phyloP scores from a whole-genome alignment of 352 stramenopile genomes.

The Aphanomyces astaci region DNA sequence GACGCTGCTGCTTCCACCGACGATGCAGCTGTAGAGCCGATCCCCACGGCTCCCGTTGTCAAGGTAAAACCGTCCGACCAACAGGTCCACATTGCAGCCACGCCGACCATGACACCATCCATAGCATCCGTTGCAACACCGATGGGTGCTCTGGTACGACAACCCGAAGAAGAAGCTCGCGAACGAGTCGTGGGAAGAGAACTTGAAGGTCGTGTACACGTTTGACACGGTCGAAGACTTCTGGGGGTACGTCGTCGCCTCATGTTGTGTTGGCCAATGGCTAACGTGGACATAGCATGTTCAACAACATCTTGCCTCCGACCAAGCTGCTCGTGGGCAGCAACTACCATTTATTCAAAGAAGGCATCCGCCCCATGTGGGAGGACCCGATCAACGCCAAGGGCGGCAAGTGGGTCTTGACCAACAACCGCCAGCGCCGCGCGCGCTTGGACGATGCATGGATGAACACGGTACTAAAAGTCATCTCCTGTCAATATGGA shows the following conservation, averaged over 20 bases:
- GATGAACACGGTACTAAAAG: slow-evolving; percentile 85
- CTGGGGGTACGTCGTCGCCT: slow-evolving; percentile 77
- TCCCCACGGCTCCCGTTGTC: neutral
- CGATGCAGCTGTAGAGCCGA: neutral
- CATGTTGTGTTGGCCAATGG: neutral
- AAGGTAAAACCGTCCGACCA: neutral
- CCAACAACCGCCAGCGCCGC: slow-evolving; percentile 89
- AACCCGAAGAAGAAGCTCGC: slow-evolving; percentile 85
- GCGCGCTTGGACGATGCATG: slow-evolving; percentile 92
- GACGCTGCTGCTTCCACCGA: neutral
- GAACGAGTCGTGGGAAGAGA: slow-evolving; percentile 83
- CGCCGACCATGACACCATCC: neutral
- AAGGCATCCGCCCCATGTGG: slow-evolving; percentile 96
- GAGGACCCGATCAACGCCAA: slow-evolving; percentile 92
- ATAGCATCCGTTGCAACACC: slow-evolving; percentile 80
- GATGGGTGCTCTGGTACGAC: slow-evolving; percentile 86
- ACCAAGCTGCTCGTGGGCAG: slow-evolving; percentile 85
- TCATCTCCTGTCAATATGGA: too few species aligned
- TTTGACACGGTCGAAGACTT: slow-evolving; percentile 96
- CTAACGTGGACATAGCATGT: slow-evolving; percentile 40
- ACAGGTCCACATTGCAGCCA: neutral
- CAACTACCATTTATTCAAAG: slow-evolving; percentile 98
- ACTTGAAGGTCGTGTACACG: slow-evolving; percentile 88
- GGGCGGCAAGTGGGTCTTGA: slow-evolving; percentile 96
- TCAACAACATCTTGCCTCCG: slow-evolving; percentile 92